These are phyloP conservation scores for Salix caprea DNA, from an alignment of 345 rosid genomes.

Conservation along the genomic window DNA sequence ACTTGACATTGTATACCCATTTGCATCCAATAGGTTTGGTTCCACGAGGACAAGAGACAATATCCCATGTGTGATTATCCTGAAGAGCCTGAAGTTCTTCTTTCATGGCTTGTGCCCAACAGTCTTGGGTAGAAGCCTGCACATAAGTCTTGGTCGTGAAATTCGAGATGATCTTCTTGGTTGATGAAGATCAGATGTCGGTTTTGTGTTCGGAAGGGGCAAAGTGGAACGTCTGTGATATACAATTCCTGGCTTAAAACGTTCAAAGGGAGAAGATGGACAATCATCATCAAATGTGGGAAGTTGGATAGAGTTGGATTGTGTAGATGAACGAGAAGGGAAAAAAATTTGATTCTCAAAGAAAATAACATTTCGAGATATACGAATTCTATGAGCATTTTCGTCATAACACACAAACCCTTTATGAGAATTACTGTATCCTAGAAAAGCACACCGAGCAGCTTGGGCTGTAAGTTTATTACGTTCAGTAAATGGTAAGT, in stretches of 20 bases:
- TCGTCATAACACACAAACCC: neutral
- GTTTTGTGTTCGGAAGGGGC: neutral
- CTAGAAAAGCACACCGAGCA: neutral
- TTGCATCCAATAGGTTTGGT: neutral
- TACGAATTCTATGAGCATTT: neutral
- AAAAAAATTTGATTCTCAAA: neutral
- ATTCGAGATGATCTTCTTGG: neutral
- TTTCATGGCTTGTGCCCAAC: neutral
- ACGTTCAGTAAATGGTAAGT: neutral
- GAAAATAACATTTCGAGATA: neutral
- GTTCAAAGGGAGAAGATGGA: no score
- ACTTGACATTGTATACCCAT: neutral
- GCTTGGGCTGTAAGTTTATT: neutral
- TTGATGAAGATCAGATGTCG: neutral
- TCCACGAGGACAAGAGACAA: neutral
- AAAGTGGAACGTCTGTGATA: neutral
- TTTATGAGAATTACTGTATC: neutral
- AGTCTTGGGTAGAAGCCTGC: neutral
- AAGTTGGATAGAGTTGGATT: neutral
- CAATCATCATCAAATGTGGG: neutral
- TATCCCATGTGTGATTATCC: no score
- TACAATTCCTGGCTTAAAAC: neutral
- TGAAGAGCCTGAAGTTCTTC: neutral
- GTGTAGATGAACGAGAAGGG: neutral
- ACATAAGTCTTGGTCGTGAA: neutral